A percentile compares a stretch with the other conserved stretches of the same genome.
phyloP scores from a whole-genome alignment of 2,329 filamentous ascomycete genomes.

The Amauroascus niger region DNA sequence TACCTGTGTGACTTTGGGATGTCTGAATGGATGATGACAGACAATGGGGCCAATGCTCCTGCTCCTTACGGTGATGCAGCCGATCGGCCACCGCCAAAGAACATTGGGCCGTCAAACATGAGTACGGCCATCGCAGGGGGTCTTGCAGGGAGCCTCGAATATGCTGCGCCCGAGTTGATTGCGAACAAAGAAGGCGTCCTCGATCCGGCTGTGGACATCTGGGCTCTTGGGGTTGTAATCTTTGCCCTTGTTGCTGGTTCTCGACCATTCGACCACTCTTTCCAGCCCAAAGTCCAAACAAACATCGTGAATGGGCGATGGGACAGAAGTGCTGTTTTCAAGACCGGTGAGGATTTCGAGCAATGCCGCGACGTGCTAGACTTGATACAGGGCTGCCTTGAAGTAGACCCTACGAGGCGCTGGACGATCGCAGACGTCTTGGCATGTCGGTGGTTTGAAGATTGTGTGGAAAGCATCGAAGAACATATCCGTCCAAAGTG shows the following conservation, averaged over 20 bases:
- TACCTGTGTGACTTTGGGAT: conserved; percentile 61
- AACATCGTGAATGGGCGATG: conserved; percentile 53
- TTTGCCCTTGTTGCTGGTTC: conserved; percentile 52
- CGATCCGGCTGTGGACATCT: conserved; percentile 51
- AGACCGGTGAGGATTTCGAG: conserved; percentile 29
- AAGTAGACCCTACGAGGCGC: conserved; percentile 46
- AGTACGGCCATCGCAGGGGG: conserved; percentile 52
- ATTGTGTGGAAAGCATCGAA: conserved; percentile 1
- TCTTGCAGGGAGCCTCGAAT: conserved; percentile 51
- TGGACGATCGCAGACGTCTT: conserved; percentile 51
- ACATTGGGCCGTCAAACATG: conserved; percentile 47
- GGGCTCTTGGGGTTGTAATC: conserved; percentile 57
- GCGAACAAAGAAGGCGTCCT: conserved; percentile 33
- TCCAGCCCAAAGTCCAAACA: conserved; percentile 49
- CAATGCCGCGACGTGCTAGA: conserved; percentile 42
- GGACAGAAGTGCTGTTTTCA: conserved; percentile 44
- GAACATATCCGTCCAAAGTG: conserved; percentile 8
- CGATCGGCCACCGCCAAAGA: conserved; percentile 41
- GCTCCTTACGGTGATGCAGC: conserved; percentile 41
- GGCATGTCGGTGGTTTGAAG: conserved; percentile 45
- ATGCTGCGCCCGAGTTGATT: conserved; percentile 42
- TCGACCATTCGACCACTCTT: conserved; percentile 53
- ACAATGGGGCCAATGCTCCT: conserved; percentile 43
- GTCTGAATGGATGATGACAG: conserved; percentile 55
- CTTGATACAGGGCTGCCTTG: conserved; percentile 51